Evolutionary conservation across 768 basidiomycete species (phyloP).

Genomic region (Pulveroboletus ravenelii): DNA sequence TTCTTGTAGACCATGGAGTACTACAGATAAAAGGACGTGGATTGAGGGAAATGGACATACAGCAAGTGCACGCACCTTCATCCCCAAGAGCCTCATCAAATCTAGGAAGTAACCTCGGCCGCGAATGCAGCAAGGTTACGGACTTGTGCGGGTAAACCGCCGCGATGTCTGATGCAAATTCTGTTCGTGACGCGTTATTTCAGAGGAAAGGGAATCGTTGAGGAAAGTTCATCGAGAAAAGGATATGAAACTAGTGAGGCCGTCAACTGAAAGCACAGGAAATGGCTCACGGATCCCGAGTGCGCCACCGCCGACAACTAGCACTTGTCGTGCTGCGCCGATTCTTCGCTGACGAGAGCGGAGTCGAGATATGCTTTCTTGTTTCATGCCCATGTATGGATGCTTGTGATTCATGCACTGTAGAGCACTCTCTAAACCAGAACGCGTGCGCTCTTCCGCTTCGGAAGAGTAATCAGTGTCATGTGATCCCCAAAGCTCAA

Average conservation of each 20-base stretch:
- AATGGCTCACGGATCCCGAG: conserved; percentile 59
- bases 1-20: conserved; percentile 35
- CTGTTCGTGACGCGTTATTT: conserved; percentile 27
- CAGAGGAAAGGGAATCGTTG: not conserved
- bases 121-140: conserved; percentile 60
- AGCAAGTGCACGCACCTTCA: conserved; percentile 37
- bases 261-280: not conserved
- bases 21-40: not conserved
- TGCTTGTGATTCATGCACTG: not conserved
- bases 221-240: not conserved
- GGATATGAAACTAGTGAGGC: not conserved
- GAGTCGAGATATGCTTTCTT: conserved; percentile 48
- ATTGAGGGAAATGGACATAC: not conserved
- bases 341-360: conserved; percentile 46
- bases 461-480: not conserved
- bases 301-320: conserved; percentile 70
- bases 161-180: conserved; percentile 61
- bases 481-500: conserved; percentile 47
- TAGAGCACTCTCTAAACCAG: not conserved
- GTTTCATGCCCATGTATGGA: conserved; percentile 41
- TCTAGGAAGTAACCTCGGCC: conserved; percentile 46
- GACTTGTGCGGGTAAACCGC: conserved; percentile 46
- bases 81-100: conserved; percentile 51
- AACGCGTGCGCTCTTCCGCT: not conserved
- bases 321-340: conserved; percentile 43